These are phyloP conservation scores for Lojkania enalia DNA, from an alignment of 2,329 filamentous ascomycete species.

Conservation along the genomic window DNA sequence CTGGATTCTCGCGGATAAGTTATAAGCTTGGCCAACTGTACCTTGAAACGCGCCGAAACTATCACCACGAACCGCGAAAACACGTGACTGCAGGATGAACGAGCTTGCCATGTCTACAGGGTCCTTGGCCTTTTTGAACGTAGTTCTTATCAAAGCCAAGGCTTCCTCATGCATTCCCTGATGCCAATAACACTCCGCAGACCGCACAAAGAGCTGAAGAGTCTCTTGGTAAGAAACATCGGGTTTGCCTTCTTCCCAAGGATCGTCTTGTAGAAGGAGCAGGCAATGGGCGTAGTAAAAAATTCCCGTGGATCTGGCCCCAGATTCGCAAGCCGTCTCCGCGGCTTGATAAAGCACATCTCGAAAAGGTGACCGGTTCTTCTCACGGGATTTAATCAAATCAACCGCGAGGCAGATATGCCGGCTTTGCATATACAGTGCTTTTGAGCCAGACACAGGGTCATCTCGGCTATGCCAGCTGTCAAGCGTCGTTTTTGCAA, in stretches of 20 bases:
- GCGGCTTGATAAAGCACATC: conserved; percentile 79
- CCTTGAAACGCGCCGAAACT: conserved; percentile 68
- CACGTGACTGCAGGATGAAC: conserved; percentile 79
- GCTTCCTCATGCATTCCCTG: conserved; percentile 72
- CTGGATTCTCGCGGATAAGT: background rate
- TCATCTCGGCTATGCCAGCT: conserved; percentile 63
- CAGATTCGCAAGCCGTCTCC: conserved; percentile 76
- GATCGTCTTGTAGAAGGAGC: conserved; percentile 73
- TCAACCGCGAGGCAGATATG: conserved; percentile 79
- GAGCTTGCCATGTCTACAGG: conserved; percentile 80
- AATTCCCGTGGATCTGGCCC: conserved; percentile 77
- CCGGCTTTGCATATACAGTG: conserved; percentile 71
- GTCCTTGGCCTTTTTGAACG: conserved; percentile 71
- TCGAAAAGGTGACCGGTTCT: conserved; percentile 67
- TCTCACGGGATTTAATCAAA: conserved; percentile 70
- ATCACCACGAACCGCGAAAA: conserved; percentile 75
- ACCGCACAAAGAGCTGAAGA: conserved; percentile 68
- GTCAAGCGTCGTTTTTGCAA: conserved; percentile 78
- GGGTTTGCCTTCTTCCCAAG: conserved; percentile 70
- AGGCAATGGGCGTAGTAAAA: conserved; percentile 81
- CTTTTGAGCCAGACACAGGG: conserved; percentile 51
- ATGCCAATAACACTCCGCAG: conserved; percentile 81
- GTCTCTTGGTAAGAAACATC: conserved; percentile 89
- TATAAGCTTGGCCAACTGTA: background rate
- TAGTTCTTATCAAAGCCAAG: conserved; percentile 66